These are phyloP conservation scores for Daedaleopsis sinensis DNA, from an alignment of 768 basidiomycete genomes.

Conservation along the genomic window DNA sequence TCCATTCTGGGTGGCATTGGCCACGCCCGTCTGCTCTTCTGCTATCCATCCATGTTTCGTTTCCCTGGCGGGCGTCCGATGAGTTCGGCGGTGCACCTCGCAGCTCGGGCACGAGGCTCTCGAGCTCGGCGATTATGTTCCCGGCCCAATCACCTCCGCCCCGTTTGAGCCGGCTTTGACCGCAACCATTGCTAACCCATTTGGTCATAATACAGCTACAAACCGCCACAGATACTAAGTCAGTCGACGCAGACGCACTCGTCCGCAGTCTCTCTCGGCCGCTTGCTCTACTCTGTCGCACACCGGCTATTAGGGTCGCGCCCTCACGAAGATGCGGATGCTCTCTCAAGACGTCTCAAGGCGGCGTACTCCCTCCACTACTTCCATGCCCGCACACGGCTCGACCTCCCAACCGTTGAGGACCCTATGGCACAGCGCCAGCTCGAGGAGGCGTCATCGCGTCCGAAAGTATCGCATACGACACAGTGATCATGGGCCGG, in stretches of 20 bases:
- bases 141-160: too few species aligned
- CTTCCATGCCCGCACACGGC: constrained; percentile 66
- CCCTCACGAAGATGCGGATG: constrained; percentile 8
- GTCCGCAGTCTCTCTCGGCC: constrained; percentile 56
- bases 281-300: constrained; percentile 52
- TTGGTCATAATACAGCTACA: constrained; percentile 54
- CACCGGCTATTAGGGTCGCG: constrained; percentile 48
- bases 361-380: constrained; percentile 63
- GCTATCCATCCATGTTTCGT: neutral
- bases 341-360: constrained; percentile 65
- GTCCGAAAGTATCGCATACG: constrained; percentile 58
- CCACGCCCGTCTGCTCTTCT: too few species aligned
- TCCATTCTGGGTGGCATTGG: too few species aligned
- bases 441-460: constrained; percentile 55
- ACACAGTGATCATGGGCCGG: constrained; percentile 48
- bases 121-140: too few species aligned
- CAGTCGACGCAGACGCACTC: constrained; percentile 59
- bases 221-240: constrained; percentile 63
- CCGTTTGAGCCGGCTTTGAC: too few species aligned
- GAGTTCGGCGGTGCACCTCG: too few species aligned
- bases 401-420: constrained; percentile 77
- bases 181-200: too few species aligned
- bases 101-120: too few species aligned
- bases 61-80: too few species aligned
- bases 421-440: constrained; percentile 69